Evolutionary conservation across 805 yeast species (phyloP), one percentile per base, ranked within the genome.

Genomic region (Pichia rugopelliculosa): DNA sequence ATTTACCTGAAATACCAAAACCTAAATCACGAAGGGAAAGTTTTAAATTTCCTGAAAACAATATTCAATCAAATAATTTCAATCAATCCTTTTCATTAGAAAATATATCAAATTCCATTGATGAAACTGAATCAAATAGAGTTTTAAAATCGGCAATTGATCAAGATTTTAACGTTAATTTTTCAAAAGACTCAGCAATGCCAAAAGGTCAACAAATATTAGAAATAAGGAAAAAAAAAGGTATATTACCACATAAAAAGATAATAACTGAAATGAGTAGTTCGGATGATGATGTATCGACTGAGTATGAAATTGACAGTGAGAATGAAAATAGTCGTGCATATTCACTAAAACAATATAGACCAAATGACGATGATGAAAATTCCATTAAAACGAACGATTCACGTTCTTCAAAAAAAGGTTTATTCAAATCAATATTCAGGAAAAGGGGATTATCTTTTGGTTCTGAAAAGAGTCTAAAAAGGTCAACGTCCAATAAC

Each of bases 151-250:
- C 51, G 20, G 60, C 61, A 36, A 59, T 64, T 12, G 67, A 64
- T 44, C 56, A 62, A 25, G 68, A 64, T 49, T 64, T 64, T 34
- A 65, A 64, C 44, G 51, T 54, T 18, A 65, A 59, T 38, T 64
- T 62, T 40, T 52, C 56, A 40, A 51, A 54, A 27, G 64, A 61
- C 46, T 51, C 60, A 7, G 25, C 22, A 17, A 27, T 24, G 25
- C 21, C 33, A 15, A 40, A 21, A 17, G 48, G 53, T 8, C 42
- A 47, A 23, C 37, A 43, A 13, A 25, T 49, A 8, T 46, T 47
- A 10, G 26, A 30, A 17, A 24, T 49, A 15, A 39, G 49, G 23
- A 45, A 42, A 27, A 30, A 42, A 20, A 30, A 36, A 18, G 36
- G 42, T 21, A 2, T 30, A 15, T n/a, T 45, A 37, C 27, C 48